Percentiles rank a stretch among this genome's conserved stretches.
Conservation (phyloP, 1,284 basidiomycete genomes). For the Sporisorium reilianum region DNA sequence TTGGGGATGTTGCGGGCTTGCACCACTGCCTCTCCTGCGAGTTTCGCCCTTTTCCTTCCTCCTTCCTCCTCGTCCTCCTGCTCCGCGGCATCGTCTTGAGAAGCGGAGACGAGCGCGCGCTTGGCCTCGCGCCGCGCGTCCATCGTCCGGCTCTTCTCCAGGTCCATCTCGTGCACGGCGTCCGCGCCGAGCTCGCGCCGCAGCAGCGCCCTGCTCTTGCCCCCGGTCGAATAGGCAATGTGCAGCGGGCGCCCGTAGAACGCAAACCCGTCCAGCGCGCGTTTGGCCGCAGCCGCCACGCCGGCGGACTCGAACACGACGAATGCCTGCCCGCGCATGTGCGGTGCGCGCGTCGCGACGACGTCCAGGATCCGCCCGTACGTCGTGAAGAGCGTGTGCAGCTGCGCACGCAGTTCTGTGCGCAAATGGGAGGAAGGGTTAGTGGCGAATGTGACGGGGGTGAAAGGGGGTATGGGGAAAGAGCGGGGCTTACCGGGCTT, state of each 20-base stretch:
- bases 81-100: conserved; percentile 72
- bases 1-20: conserved; percentile 79
- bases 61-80: conserved; percentile 75
- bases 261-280: conserved; percentile 87
- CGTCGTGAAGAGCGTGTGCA: conserved; percentile 90
- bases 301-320: conserved; percentile 92
- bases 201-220: conserved; percentile 82
- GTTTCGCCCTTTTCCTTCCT: conserved; percentile 72
- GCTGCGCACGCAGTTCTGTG: conserved; percentile 81
- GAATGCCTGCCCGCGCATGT: conserved; percentile 95
- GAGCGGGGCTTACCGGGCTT: conserved; percentile 76
- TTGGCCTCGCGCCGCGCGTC: conserved; percentile 12
- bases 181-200: conserved; percentile 53
- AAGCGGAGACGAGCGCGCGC: conserved; percentile 61
- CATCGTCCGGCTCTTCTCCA: conserved; percentile 24
- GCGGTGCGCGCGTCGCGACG: conserved; percentile 86
- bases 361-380: conserved; percentile 95
- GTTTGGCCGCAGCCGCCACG: conserved; percentile 87
- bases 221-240: conserved; percentile 83
- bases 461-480: not conserved
- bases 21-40: conserved; percentile 43
- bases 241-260: conserved; percentile 90
- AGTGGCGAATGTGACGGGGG: conserved; percentile 2
- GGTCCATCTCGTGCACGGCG: conserved; percentile 50
- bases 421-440: conserved; percentile 2